Evolutionary conservation across 352 stramenopile genomes (phyloP).

Genomic region (Globisporangium lucens): DNA sequence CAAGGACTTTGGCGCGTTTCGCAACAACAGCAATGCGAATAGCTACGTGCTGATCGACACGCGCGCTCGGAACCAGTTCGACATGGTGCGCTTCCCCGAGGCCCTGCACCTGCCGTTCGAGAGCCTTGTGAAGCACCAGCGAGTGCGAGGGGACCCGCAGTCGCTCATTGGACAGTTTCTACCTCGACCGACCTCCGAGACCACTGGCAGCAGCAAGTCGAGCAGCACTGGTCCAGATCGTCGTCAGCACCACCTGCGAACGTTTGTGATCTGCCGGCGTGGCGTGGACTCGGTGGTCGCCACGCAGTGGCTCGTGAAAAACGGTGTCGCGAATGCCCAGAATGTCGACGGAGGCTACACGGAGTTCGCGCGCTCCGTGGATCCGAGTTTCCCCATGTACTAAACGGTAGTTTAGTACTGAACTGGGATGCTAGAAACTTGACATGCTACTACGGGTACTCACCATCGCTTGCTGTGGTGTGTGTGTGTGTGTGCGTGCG

Average conservation of each 20-base stretch:
- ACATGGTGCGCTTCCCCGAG: constrained; percentile 74
- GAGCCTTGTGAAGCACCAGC: constrained; percentile 24
- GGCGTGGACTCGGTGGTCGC: constrained; percentile 67
- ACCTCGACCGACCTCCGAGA: neutral
- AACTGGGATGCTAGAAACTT: neutral
- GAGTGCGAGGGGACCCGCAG: constrained; percentile 9
- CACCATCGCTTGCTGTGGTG: no score
- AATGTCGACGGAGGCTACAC: constrained; percentile 79
- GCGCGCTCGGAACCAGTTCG: constrained; percentile 50
- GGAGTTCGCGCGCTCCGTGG: constrained; percentile 44
- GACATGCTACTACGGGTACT: no score
- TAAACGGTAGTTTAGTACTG: constrained; percentile 18
- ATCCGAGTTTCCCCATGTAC: constrained; percentile 74
- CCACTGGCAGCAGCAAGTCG: neutral
- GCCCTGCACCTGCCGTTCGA: constrained; percentile 63
- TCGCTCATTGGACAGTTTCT: neutral
- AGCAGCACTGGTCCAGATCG: neutral
- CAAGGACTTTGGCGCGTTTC: constrained; percentile 36
- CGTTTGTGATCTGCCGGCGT: constrained; percentile 78
- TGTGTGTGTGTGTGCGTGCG: no score
- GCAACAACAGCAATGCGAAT: constrained; percentile 7
- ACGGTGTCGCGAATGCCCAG: constrained; percentile 36
- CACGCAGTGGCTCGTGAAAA: constrained; percentile 50
- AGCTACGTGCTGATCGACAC: constrained; percentile 65
- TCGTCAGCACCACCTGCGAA: neutral